Evolutionary conservation across 2,329 filamentous ascomycete genomes (phyloP).

Genomic region (Anisogramma anomala): DNA sequence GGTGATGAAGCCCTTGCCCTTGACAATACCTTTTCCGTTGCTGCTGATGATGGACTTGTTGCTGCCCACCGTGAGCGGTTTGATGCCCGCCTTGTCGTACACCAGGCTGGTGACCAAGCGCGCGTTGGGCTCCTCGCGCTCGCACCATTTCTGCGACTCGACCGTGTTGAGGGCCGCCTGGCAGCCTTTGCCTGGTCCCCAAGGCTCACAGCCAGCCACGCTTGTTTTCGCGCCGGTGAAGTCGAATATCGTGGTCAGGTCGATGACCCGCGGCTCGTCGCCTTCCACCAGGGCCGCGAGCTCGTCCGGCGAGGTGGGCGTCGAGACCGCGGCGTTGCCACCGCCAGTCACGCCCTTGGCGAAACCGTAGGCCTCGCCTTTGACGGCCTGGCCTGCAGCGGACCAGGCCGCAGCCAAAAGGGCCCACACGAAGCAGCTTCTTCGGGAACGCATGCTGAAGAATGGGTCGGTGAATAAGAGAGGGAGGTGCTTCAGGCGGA

Average conservation of each 20-base stretch:
- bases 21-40: constrained; percentile 41
- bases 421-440: constrained; percentile 8
- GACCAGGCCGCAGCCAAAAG: constrained; percentile 18
- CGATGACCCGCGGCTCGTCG: constrained; percentile 42
- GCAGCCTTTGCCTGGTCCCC: constrained; percentile 39
- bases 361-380: constrained; percentile 30
- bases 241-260: constrained; percentile 44
- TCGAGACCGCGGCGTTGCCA: constrained; percentile 39
- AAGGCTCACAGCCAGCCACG: constrained; percentile 44
- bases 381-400: constrained; percentile 20
- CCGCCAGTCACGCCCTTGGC: constrained; percentile 47
- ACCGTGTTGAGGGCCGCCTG: constrained; percentile 50
- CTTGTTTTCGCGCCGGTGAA: constrained; percentile 45
- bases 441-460: constrained; percentile 1
- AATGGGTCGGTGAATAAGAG: too few relatives aligned
- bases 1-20: constrained; percentile 45
- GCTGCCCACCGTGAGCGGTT: constrained; percentile 39
- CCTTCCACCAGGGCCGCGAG: constrained; percentile 48
- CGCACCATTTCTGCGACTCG: constrained; percentile 41
- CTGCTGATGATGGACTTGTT: constrained; percentile 48
- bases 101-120: constrained; percentile 30
- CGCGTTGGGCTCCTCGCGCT: constrained; percentile 42
- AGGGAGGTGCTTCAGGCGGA: too few relatives aligned
- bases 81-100: constrained; percentile 39
- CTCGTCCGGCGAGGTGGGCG: constrained; percentile 41